phyloP scores from a whole-genome alignment of 75 land plant genomes.

The Picea sitchensis region DNA sequence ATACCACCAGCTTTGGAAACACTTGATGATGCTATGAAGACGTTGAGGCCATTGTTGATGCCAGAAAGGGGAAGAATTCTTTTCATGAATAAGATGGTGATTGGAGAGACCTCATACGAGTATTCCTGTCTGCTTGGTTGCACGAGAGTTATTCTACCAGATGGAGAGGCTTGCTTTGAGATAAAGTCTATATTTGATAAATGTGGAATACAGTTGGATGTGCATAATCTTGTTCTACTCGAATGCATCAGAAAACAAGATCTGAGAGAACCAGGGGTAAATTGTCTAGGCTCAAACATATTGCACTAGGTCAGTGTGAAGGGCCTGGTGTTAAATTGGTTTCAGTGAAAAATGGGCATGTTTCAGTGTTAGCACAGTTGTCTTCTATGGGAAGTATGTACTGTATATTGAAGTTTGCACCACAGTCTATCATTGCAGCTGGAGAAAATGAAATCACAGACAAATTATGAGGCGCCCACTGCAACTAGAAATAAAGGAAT shows the following conservation, averaged over 20 bases:
- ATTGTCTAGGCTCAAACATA: conserved; percentile 40
- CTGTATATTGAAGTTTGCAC: conserved; percentile 44
- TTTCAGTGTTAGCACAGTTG: conserved; percentile 30
- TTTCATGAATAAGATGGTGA: conserved; percentile 45
- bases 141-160: no score
- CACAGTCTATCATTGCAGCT: conserved; percentile 18
- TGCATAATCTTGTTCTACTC: no score
- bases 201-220: no score
- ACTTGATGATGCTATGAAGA: background rate
- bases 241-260: no score
- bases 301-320: conserved; percentile 16
- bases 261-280: conserved; percentile 1
- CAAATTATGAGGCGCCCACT: conserved; percentile 45
- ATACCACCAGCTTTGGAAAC: background rate
- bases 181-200: no score
- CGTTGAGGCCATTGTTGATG: background rate
- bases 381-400: conserved; percentile 17
- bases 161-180: background rate
- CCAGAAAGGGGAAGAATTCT: conserved; percentile 25
- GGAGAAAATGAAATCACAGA: conserved; percentile 45
- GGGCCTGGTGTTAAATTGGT: conserved; percentile 49
- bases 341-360: conserved; percentile 35
- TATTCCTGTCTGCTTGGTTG: conserved; percentile 52
- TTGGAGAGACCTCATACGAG: conserved; percentile 12
- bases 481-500: conserved; percentile 34